A percentile compares a stretch with the other conserved stretches of the same genome.
phyloP scores from a whole-genome alignment of 257 asterid genomes.

The Primulina huaijiensis region DNA sequence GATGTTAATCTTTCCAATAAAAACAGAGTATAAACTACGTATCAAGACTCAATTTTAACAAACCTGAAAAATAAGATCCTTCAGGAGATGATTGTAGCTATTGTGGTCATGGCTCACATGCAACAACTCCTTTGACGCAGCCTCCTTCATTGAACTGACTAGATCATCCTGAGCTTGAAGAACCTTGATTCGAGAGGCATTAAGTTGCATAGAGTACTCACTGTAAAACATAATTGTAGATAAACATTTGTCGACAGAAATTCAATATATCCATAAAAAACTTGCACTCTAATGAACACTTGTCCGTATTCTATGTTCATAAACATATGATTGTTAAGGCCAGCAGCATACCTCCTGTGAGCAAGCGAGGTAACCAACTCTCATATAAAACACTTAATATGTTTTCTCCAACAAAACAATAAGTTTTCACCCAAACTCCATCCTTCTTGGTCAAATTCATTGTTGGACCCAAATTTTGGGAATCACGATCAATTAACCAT shows the following conservation, averaged over 20 bases:
- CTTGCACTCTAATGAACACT: background rate
- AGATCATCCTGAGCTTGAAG: constrained; percentile 85
- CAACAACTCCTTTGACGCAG: constrained; percentile 64
- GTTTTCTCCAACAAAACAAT: background rate
- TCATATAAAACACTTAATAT: too few species aligned
- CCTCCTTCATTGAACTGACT: constrained; percentile 62
- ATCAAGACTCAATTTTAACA: constrained; percentile 12
- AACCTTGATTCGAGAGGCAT: constrained; percentile 78
- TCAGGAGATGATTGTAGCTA: constrained; percentile 57
- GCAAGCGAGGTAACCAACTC: too few species aligned
- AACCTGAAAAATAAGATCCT: constrained; percentile 88
- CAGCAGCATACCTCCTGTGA: too few species aligned
- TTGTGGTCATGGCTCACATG: constrained; percentile 52
- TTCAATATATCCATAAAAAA: background rate
- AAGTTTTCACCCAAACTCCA: background rate
- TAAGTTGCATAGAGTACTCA: constrained; percentile 85
- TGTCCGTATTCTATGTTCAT: background rate
- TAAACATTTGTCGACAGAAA: constrained; percentile 21
- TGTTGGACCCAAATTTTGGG: background rate
- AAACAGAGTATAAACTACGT: background rate
- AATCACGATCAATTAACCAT: constrained; percentile 2
- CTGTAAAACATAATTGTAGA: constrained; percentile 36
- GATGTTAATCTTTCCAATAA: background rate
- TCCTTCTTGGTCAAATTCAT: background rate
- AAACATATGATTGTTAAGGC: too few species aligned